Conservation (phyloP, 768 basidiomycete genomes). For the Collybia sordida region DNA sequence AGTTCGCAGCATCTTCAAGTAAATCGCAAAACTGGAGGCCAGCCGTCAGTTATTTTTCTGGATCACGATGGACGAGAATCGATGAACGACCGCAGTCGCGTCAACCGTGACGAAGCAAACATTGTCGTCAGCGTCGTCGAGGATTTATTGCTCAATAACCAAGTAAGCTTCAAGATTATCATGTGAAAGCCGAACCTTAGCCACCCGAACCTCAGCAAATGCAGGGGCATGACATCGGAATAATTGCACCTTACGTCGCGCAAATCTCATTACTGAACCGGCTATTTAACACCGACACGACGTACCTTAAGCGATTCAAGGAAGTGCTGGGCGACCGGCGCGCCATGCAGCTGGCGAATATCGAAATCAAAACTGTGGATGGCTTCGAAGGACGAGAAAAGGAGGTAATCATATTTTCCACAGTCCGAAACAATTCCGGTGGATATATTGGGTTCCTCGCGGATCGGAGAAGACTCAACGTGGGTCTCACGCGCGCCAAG, state of each 20-base stretch:
- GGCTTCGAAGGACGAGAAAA: constrained; percentile 95
- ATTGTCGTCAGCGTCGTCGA: constrained; percentile 80
- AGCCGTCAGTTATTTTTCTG: constrained; percentile 74
- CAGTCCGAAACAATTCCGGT: constrained; percentile 76
- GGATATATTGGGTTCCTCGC: constrained; percentile 89
- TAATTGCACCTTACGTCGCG: constrained; percentile 90
- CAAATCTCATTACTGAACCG: constrained; percentile 79
- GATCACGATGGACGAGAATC: constrained; percentile 76
- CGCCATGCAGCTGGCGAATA: constrained; percentile 57
- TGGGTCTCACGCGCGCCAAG: constrained; percentile 87
- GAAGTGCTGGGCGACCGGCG: constrained; percentile 64
- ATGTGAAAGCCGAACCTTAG: no score
- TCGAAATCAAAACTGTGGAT: constrained; percentile 93
- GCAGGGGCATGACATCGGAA: constrained; percentile 76
- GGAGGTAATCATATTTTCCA: constrained; percentile 89
- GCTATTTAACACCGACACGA: constrained; percentile 55
- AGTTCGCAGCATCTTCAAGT: constrained; percentile 48
- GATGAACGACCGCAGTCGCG: constrained; percentile 65
- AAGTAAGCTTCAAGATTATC: constrained; percentile 39
- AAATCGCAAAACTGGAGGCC: constrained; percentile 36
- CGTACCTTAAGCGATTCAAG: constrained; percentile 53
- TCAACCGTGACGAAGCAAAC: constrained; percentile 76
- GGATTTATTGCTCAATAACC: constrained; percentile 76
- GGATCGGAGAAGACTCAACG: constrained; percentile 83
- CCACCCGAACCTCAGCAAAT: constrained; percentile 42